phyloP scores from a whole-genome alignment of 345 rosid genomes.

The Euphorbia lathyris region DNA sequence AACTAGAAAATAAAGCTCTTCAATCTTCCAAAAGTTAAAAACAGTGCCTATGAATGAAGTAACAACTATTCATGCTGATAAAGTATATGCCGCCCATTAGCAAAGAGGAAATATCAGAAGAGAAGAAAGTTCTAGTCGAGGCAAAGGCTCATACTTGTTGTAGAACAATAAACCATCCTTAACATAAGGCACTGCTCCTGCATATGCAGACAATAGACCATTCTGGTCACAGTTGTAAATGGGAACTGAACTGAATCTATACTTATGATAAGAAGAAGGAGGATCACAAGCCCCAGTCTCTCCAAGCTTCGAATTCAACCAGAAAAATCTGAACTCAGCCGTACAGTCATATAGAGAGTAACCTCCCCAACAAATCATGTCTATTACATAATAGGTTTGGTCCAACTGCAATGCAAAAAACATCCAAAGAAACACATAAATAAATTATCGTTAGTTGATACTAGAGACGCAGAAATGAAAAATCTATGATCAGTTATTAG shows the following conservation, averaged over 20 bases:
- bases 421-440: background rate
- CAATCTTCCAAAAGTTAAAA: background rate
- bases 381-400: slow-evolving; percentile 90
- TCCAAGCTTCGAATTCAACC: slow-evolving; percentile 83
- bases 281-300: slow-evolving; percentile 81
- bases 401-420: slow-evolving; percentile 42
- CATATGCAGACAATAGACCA: slow-evolving; percentile 65
- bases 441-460: background rate
- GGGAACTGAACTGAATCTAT: slow-evolving; percentile 58
- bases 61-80: background rate
- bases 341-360: slow-evolving; percentile 86
- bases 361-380: slow-evolving; percentile 92
- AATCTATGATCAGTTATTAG: background rate
- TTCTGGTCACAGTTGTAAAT: slow-evolving; percentile 64
- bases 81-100: background rate
- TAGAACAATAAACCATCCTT: slow-evolving; percentile 88
- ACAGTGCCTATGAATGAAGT: background rate
- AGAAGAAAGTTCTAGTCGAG: background rate
- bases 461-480: background rate
- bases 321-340: slow-evolving; percentile 88
- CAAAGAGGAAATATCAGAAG: background rate
- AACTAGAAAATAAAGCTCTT: slow-evolving; percentile 16
- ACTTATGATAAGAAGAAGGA: slow-evolving; percentile 71
- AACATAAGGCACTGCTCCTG: slow-evolving; percentile 56
- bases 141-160: slow-evolving; percentile 62